Conservation (phyloP, 1,284 basidiomycete genomes). For the Polyporus tsugae region DNA sequence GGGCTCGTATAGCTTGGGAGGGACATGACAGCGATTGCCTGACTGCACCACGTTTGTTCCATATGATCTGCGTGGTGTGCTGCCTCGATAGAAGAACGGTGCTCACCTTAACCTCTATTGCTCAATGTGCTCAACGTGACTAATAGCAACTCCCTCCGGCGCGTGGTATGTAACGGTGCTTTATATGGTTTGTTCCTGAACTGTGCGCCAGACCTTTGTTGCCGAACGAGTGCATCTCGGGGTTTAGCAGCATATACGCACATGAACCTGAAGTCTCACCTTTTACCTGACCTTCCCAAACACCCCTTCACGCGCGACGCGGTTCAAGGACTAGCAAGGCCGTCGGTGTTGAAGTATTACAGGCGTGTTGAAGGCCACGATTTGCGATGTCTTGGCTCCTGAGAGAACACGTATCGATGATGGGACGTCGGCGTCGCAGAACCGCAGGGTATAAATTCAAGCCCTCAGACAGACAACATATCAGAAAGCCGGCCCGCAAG, state of each 20-base stretch:
- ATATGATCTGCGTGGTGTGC: background rate
- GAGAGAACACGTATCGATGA: background rate
- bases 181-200: background rate
- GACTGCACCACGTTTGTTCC: background rate
- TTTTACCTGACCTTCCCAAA: background rate
- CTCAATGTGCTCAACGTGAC: background rate
- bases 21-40: constrained; percentile 15
- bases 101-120: background rate
- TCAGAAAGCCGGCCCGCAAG: constrained; percentile 1
- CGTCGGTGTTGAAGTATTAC: background rate
- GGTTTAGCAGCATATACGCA: background rate
- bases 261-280: background rate
- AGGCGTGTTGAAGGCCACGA: background rate
- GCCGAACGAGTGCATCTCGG: background rate
- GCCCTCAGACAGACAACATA: background rate
- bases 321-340: background rate
- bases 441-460: background rate
- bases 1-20: constrained; percentile 26
- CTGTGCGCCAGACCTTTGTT: background rate
- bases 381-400: constrained; percentile 2
- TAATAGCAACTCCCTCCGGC: background rate
- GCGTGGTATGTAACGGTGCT: background rate
- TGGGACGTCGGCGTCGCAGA: background rate
- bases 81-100: background rate
- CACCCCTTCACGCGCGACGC: background rate